Conservation (phyloP, 345 rosid genomes). For the Abelmoschus esculentus region DNA sequence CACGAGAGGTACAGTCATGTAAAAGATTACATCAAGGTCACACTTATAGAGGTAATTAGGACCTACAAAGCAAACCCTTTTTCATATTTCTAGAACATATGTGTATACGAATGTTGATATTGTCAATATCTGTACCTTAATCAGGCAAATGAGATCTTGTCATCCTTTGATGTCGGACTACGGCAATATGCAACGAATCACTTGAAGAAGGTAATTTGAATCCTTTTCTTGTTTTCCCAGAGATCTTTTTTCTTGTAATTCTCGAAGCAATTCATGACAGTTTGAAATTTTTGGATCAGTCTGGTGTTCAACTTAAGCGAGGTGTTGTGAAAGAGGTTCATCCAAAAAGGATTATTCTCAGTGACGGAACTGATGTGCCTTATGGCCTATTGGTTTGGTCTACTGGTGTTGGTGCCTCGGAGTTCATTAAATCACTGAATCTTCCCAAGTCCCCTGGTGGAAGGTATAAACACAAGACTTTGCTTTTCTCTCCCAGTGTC, state of each 20-base stretch:
- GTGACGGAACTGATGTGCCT: conserved; percentile 59
- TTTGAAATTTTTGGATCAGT: not conserved
- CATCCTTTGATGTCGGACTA: conserved; percentile 67
- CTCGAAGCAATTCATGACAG: conserved; percentile 7
- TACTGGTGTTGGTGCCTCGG: conserved; percentile 82
- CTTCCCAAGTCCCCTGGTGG: conserved; percentile 62
- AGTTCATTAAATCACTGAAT: conserved; percentile 47
- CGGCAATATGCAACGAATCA: conserved; percentile 59
- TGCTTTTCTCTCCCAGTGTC: not conserved
- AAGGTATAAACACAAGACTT: conserved; percentile 29
- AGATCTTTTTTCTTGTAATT: conserved; percentile 6
- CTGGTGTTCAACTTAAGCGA: not conserved
- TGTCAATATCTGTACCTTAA: not conserved
- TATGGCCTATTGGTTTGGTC: conserved; percentile 91
- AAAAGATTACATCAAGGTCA: conserved; percentile 68
- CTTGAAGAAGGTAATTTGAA: conserved; percentile 45
- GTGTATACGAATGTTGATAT: not conserved
- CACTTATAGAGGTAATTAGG: conserved; percentile 73
- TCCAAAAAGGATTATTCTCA: conserved; percentile 35
- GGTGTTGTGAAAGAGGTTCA: conserved; percentile 5
- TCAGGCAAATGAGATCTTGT: conserved; percentile 81
- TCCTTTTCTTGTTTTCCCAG: not conserved
- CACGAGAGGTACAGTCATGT: conserved; percentile 59
- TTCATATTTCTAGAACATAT: not conserved
- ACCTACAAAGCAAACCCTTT: not conserved